These are phyloP conservation scores for Colletotrichum eremochloae DNA, from an alignment of 2,329 filamentous ascomycete species.

Conservation along the genomic window DNA sequence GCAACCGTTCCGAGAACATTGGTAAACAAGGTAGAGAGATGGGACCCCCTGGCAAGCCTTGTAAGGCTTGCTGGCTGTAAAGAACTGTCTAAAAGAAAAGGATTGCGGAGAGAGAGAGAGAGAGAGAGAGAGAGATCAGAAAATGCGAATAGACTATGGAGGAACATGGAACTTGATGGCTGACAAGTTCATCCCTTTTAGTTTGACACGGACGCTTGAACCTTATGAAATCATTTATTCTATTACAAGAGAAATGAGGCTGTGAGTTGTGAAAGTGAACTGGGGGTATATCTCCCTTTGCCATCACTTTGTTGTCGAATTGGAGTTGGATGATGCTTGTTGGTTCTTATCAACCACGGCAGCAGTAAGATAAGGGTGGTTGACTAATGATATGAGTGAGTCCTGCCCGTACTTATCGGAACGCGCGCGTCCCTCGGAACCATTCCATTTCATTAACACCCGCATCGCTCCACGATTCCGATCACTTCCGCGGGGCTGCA, in stretches of 20 bases:
- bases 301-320: neutral
- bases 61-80: neutral
- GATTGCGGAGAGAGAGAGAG: too few species aligned
- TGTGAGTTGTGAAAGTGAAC: neutral
- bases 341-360: neutral
- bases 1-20: neutral
- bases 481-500: conserved; percentile 21
- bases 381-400: neutral
- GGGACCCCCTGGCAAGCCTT: neutral
- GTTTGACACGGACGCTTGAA: neutral
- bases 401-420: conserved; percentile 15
- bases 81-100: neutral
- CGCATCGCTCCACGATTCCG: conserved; percentile 16
- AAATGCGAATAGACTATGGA: neutral
- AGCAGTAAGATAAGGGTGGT: neutral
- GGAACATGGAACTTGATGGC: too few species aligned
- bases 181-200: neutral
- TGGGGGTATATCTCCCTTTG: neutral
- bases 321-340: neutral
- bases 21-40: too few species aligned
- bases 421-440: conserved; percentile 21
- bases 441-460: conserved; percentile 1
- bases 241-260: neutral
- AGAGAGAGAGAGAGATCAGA: neutral
- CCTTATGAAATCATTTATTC: too few species aligned